A percentile compares a stretch with the other conserved stretches of the same genome.
These are phyloP conservation scores for Raphanus sativus DNA, from an alignment of 345 rosid genomes.

Conservation along the genomic window DNA sequence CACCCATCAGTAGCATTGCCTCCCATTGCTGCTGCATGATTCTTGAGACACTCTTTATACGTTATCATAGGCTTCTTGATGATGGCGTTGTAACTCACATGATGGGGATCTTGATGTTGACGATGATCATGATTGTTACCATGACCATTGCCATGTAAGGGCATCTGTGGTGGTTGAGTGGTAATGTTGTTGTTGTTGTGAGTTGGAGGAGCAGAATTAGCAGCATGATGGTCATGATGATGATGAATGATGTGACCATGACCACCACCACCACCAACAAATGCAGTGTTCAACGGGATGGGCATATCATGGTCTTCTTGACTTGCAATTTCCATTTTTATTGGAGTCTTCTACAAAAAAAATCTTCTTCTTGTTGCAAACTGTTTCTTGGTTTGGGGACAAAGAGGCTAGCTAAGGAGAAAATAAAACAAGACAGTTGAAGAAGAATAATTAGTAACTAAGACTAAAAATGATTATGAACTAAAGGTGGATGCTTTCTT, in stretches of 20 bases:
- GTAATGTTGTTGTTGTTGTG: constrained; percentile 45
- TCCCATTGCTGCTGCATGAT: constrained; percentile 95
- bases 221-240: constrained; percentile 44
- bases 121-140: constrained; percentile 24
- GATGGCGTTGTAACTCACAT: constrained; percentile 36
- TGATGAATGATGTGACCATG: constrained; percentile 64
- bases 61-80: constrained; percentile 43
- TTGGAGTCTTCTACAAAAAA: constrained; percentile 1
- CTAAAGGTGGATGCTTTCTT: constrained; percentile 13
- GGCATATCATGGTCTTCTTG: constrained; percentile 69
- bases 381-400: constrained; percentile 39
- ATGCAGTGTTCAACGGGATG: constrained; percentile 66
- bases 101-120: constrained; percentile 35
- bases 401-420: constrained; percentile 21
- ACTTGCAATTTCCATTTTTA: constrained; percentile 62
- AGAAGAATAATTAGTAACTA: constrained; percentile 14
- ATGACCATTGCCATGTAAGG: constrained; percentile 37
- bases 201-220: constrained; percentile 34
- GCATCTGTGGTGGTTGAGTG: constrained; percentile 39
- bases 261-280: constrained; percentile 43
- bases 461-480: constrained; percentile 24
- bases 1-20: constrained; percentile 94
- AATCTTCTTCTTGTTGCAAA: background rate
- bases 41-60: constrained; percentile 89
- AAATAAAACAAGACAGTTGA: constrained; percentile 24